Conservation (phyloP, 768 basidiomycete species). For the Macrolepiota dolichaula region DNA sequence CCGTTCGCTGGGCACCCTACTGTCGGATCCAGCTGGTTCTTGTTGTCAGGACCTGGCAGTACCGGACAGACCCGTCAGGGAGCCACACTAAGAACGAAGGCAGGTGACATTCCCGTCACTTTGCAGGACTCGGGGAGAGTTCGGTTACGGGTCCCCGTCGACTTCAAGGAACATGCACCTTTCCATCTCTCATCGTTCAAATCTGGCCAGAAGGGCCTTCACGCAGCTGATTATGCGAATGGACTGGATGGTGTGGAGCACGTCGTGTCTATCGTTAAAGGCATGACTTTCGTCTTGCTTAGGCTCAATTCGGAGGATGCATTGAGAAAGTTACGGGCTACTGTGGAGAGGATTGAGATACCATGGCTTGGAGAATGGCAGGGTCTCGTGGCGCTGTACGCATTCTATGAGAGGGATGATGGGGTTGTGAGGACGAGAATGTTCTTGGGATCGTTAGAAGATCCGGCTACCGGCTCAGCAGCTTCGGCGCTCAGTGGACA, state of each 20-base stretch:
- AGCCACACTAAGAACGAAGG: slow-evolving; percentile 35
- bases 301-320: slow-evolving; percentile 35
- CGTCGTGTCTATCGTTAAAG: slow-evolving; percentile 42
- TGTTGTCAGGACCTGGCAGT: slow-evolving; percentile 23
- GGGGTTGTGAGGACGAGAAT: slow-evolving; percentile 36
- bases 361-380: slow-evolving; percentile 37
- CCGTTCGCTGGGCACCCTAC: slow-evolving; percentile 47
- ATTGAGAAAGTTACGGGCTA: slow-evolving; percentile 27
- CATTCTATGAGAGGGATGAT: slow-evolving; percentile 30
- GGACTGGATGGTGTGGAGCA: slow-evolving; percentile 29
- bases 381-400: slow-evolving; percentile 33
- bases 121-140: slow-evolving; percentile 25
- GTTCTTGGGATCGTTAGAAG: slow-evolving; percentile 37
- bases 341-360: slow-evolving; percentile 20
- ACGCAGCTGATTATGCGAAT: slow-evolving; percentile 31
- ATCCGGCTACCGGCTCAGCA: slow-evolving; percentile 45
- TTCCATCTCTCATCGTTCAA: slow-evolving; percentile 24
- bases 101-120: slow-evolving; percentile 36
- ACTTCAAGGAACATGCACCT: slow-evolving; percentile 37
- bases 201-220: slow-evolving; percentile 24
- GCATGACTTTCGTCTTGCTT: slow-evolving; percentile 41
- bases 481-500: slow-evolving; percentile 40
- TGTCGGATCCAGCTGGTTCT: slow-evolving; percentile 38
- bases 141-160: slow-evolving; percentile 32
- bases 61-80: slow-evolving; percentile 14